Evolutionary conservation across 2,329 filamentous ascomycete species (phyloP).

Genomic region (Apiospora saccharicola): DNA sequence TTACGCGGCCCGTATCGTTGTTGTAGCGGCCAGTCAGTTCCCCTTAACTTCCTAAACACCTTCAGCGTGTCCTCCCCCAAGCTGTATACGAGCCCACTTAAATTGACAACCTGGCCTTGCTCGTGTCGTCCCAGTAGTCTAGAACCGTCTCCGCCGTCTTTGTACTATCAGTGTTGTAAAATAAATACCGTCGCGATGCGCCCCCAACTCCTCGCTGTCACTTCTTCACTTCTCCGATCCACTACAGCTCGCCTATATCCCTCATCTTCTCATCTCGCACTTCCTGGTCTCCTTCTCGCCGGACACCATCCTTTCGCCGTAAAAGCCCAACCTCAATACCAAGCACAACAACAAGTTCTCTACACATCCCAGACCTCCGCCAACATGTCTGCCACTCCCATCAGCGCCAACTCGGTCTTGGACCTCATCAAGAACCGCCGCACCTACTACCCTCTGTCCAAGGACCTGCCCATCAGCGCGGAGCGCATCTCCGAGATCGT

Average conservation of each 20-base stretch:
- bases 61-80: neutral
- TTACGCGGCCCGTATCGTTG: neutral
- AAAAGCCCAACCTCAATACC: constrained; percentile 11
- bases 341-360: neutral
- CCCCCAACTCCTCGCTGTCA: constrained; percentile 20
- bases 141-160: neutral
- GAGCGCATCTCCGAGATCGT: constrained; percentile 71
- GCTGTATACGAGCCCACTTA: neutral
- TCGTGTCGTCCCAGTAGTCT: neutral
- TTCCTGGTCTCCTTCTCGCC: neutral
- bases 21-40: neutral
- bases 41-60: neutral
- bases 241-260: constrained; percentile 7
- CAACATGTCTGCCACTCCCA: constrained; percentile 51
- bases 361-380: constrained; percentile 30
- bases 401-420: constrained; percentile 61
- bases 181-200: constrained; percentile 24
- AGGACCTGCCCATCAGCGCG: constrained; percentile 65
- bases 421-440: constrained; percentile 73
- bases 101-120: neutral
- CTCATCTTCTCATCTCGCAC: neutral
- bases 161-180: constrained; percentile 6
- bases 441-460: constrained; percentile 72
- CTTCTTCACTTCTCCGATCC: constrained; percentile 21
- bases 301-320: neutral